A percentile compares a stretch with the other conserved stretches of the same genome.
Evolutionary conservation across 306 rosid species (phyloP).

Genomic region (Comarum palustre): DNA sequence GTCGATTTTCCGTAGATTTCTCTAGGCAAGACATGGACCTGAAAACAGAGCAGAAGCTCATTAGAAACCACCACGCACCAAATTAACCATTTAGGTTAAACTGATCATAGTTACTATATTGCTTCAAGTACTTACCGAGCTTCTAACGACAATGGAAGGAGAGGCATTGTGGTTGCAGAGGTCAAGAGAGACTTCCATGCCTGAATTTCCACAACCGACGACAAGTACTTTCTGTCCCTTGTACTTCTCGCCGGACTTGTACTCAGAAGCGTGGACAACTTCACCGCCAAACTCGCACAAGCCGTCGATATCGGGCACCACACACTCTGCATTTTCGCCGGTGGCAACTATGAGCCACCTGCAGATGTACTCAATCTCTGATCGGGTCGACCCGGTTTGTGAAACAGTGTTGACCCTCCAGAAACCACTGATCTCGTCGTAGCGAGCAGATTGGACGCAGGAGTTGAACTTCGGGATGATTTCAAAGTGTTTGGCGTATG

Average conservation of each 20-base stretch:
- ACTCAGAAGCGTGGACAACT: conserved; percentile 62
- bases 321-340: conserved; percentile 92
- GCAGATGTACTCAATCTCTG: conserved; percentile 71
- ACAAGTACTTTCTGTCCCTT: conserved; percentile 80
- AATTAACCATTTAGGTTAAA: not conserved
- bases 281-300: conserved; percentile 57
- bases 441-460: conserved; percentile 61
- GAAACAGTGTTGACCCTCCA: conserved; percentile 70
- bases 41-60: conserved; percentile 39
- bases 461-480: conserved; percentile 76
- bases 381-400: conserved; percentile 10
- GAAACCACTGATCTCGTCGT: conserved; percentile 58
- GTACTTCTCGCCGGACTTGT: conserved; percentile 74
- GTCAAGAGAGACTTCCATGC: conserved; percentile 93
- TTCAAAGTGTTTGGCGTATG: conserved; percentile 52
- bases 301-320: conserved; percentile 70
- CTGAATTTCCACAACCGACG: conserved; percentile 93
- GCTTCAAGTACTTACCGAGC: conserved; percentile 53
- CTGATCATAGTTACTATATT: not conserved
- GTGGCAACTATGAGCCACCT: conserved; percentile 88
- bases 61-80: conserved; percentile 21
- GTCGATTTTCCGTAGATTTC: conserved; percentile 74
- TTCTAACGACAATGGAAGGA: conserved; percentile 77
- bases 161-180: conserved; percentile 77
- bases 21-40: conserved; percentile 89